Conservation (phyloP, 116 monocot genomes). For the Phalaenopsis hybrid region DNA sequence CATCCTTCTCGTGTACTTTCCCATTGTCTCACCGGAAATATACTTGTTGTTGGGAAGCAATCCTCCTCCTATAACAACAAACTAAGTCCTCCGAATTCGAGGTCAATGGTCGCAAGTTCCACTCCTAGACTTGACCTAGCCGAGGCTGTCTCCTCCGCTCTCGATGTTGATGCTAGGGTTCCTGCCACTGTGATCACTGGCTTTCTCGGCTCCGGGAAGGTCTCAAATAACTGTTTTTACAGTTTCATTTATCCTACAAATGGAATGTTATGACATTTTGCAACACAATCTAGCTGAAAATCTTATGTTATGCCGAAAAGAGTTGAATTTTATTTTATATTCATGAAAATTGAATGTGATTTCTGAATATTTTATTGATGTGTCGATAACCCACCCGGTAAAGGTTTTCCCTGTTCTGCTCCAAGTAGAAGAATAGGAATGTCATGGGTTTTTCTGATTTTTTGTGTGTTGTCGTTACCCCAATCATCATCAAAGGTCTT, state of each 20-base stretch:
- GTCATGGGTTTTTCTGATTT: too few species aligned
- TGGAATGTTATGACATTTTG: too few species aligned
- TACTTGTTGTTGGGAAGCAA: slow-evolving; percentile 6
- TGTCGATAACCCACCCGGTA: not conserved
- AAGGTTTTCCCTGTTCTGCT: not conserved
- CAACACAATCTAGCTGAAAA: too few species aligned
- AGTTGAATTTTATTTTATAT: not conserved
- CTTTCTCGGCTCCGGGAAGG: slow-evolving; percentile 87
- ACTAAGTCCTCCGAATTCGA: slow-evolving; percentile 1
- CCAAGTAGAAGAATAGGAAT: too few species aligned
- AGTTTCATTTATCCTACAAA: not conserved
- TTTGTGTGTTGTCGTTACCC: too few species aligned
- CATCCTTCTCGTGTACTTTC: slow-evolving; percentile 6
- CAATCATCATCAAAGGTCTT: too few species aligned
- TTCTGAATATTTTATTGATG: not conserved
- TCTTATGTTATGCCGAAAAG: not conserved
- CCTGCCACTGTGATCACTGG: slow-evolving; percentile 85
- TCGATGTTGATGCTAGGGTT: slow-evolving; percentile 45
- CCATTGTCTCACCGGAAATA: slow-evolving; percentile 3
- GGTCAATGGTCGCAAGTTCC: slow-evolving; percentile 30
- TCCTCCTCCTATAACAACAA: not conserved
- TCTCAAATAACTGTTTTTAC: slow-evolving; percentile 1
- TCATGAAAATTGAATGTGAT: not conserved
- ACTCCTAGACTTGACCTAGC: slow-evolving; percentile 15
- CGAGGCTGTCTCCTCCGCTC: slow-evolving; percentile 23